Percentiles rank a stretch among this genome's conserved stretches.
phyloP scores from a whole-genome alignment of 2,329 filamentous ascomycete species.

The Calonectria pauciramosa region DNA sequence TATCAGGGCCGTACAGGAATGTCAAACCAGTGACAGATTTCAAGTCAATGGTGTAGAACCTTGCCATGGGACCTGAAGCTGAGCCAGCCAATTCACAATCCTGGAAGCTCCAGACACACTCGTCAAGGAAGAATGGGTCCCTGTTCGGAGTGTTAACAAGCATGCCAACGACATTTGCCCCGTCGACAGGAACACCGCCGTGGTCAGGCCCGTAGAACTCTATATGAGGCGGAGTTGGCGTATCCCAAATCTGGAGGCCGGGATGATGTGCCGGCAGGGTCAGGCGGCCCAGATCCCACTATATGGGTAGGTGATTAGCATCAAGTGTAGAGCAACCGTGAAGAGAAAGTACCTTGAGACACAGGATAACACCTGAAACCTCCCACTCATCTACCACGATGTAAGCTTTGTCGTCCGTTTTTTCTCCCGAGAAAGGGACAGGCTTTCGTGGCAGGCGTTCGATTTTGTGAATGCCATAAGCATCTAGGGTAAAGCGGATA shows the following conservation, averaged over 20 bases:
- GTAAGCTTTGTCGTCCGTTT: background rate
- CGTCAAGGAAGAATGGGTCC: background rate
- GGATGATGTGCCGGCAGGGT: background rate
- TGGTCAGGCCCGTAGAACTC: background rate
- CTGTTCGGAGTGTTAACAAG: background rate
- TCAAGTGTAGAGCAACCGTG: background rate
- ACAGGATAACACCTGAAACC: background rate
- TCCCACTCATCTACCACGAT: slow-evolving; percentile 2
- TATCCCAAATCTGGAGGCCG: slow-evolving; percentile 15
- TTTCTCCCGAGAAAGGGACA: background rate
- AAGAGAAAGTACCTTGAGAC: background rate
- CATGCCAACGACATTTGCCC: background rate
- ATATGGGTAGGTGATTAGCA: background rate
- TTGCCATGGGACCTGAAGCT: background rate
- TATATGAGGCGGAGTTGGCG: slow-evolving; percentile 9
- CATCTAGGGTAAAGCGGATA: background rate
- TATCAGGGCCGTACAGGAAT: background rate
- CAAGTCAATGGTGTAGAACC: slow-evolving; percentile 3
- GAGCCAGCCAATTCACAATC: background rate
- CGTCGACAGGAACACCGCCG: background rate
- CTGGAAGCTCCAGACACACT: background rate
- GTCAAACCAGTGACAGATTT: background rate
- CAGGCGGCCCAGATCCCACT: slow-evolving; percentile 9
- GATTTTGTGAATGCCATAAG: background rate
- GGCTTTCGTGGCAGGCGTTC: background rate